Evolutionary conservation across 345 rosid genomes (phyloP), one percentile per base, ranked within the genome.

Genomic region (Kandelia obovata): DNA sequence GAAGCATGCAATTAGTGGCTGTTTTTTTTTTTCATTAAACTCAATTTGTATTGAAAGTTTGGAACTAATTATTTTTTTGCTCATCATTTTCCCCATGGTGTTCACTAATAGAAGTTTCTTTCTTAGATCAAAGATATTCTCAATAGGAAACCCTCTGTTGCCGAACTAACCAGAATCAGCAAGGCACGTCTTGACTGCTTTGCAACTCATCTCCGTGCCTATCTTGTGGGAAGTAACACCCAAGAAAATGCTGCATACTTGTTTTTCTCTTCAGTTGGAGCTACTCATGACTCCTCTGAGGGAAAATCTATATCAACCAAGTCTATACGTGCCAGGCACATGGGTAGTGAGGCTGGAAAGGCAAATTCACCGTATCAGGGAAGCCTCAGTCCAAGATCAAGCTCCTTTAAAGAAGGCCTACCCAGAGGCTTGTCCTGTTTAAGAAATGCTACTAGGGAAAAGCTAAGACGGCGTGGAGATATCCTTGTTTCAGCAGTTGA

Each of bases 111-210:
- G 70, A 47, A 43, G 23, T 53, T 55, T 37, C 23, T 9, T 67
- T 76, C 34, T 43, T 17, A 96, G 99, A 89, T 92, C 96, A 88
- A 76, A 76, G 98, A 89, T 72, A 67, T 96, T 65, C 85, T 96
- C 79, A 77, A 62, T 79, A 87, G 87, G 75, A 90, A 90, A 74
- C 99, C 99, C 17, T 85, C 99, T 43, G 61, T 96, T 75, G 89
- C 96, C 23, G 94, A 90, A 62, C 75, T 96, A 78, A 96, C 96
- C 64, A 98, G 99, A 70, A 90, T 96, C 78, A 85, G 88, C 57
- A 89, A 84, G 80, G 82, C 92, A 1, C 96, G 99, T 2, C 94
- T 96, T 67, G 89, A 88, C 43, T 90, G 87, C 75, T 89, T 96
- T 79, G 98, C 97, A 43, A 85, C 88, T 66, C 96, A 86, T 75